phyloP scores from a whole-genome alignment of 768 basidiomycete species.

The Mycena olivaceomarginata region DNA sequence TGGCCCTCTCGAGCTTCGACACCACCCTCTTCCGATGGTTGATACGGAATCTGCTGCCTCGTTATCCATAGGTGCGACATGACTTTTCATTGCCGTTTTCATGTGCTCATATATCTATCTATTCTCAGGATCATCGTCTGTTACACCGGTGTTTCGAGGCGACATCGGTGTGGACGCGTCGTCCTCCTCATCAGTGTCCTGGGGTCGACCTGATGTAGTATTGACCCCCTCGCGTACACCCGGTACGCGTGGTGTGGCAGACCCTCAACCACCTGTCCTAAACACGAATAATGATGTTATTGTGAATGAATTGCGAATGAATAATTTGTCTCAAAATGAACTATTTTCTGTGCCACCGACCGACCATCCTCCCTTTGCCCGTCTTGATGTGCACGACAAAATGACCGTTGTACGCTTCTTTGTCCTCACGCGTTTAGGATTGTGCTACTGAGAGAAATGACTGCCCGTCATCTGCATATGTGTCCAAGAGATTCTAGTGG shows the following conservation, averaged over 20 bases:
- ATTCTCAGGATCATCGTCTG: background rate
- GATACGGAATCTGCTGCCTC: too few species aligned
- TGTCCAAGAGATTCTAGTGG: background rate
- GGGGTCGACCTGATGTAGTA: constrained; percentile 2
- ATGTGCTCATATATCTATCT: background rate
- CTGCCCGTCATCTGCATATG: background rate
- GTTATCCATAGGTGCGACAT: background rate
- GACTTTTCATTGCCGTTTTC: background rate
- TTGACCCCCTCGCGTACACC: background rate
- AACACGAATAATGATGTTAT: background rate
- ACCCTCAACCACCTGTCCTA: background rate
- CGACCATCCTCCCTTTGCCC: constrained; percentile 7
- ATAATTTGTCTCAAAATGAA: background rate
- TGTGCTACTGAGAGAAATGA: background rate
- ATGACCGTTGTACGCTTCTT: background rate
- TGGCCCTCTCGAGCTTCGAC: background rate
- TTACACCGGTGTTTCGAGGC: constrained; percentile 1
- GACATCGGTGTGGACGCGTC: background rate
- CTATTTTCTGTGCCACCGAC: too few species aligned
- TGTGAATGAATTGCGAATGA: background rate
- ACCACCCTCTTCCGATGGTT: background rate
- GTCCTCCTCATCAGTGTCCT: constrained; percentile 4
- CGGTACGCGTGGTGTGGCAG: background rate
- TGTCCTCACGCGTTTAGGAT: background rate
- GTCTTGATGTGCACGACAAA: background rate